Evolutionary conservation across 2,329 filamentous ascomycete genomes (phyloP).

Genomic region (Aspergillus niger): DNA sequence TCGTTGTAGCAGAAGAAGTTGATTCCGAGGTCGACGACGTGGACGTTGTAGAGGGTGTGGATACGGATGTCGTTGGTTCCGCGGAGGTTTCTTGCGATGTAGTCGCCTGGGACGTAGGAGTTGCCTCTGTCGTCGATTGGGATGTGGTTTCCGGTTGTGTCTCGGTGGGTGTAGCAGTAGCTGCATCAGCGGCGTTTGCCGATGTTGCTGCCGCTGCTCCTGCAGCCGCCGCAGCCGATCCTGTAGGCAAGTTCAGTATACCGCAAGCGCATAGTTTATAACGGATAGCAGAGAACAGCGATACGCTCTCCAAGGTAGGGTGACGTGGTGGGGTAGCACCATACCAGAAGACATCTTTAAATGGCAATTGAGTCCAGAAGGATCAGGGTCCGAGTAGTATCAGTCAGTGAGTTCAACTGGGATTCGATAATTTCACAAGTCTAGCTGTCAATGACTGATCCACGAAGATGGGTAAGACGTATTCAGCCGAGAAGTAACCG

Average conservation of each 20-base stretch:
- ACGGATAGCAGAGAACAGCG: not conserved
- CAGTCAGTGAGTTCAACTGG: not conserved
- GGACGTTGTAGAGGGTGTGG: conserved; percentile 19
- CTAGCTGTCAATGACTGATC: not conserved
- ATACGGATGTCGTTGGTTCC: conserved; percentile 20
- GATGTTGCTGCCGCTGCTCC: conserved; percentile 8
- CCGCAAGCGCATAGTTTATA: not conserved
- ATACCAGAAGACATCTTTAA: conserved; percentile 6
- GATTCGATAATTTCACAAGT: not conserved
- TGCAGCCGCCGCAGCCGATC: conserved; percentile 4
- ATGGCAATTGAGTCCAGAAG: not conserved
- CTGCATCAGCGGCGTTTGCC: conserved; percentile 11
- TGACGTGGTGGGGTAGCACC: not conserved
- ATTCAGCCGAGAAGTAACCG: conserved; percentile 7
- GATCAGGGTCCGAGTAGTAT: not conserved
- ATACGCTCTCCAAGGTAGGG: not conserved
- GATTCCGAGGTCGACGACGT: conserved; percentile 20
- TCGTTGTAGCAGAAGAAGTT: conserved; percentile 6
- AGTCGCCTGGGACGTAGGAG: conserved; percentile 22
- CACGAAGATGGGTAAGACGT: not conserved
- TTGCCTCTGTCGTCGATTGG: conserved; percentile 16
- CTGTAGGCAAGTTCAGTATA: not conserved
- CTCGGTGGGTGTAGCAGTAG: conserved; percentile 10
- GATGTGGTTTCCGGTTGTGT: conserved; percentile 8
- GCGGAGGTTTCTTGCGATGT: conserved; percentile 20